Evolutionary conservation across 768 basidiomycete species (phyloP).

Genomic region (Gloeophyllum trabeum): DNA sequence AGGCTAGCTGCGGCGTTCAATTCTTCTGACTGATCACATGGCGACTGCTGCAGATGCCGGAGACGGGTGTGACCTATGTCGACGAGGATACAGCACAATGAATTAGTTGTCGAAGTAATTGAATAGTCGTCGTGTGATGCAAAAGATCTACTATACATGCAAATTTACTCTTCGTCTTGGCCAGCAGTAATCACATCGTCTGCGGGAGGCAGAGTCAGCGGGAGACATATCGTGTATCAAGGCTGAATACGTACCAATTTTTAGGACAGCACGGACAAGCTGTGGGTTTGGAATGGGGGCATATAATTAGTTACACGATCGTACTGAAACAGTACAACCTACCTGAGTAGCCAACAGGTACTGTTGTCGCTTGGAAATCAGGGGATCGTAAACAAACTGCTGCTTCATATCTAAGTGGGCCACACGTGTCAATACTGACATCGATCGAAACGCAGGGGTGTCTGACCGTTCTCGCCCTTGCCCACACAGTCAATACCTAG

Average conservation of each 20-base stretch:
- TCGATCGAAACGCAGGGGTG: background rate
- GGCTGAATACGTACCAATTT: background rate
- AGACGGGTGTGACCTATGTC: no score
- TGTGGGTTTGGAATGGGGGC: background rate
- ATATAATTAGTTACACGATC: background rate
- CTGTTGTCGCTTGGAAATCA: slow-evolving; percentile 96
- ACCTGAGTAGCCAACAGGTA: slow-evolving; percentile 96
- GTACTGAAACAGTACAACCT: slow-evolving; percentile 10
- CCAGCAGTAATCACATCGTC: background rate
- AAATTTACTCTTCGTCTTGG: background rate
- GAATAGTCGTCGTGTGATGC: no score
- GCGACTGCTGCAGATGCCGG: no score
- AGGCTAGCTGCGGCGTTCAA: no score
- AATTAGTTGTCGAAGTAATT: no score
- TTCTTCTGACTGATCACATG: no score
- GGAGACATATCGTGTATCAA: slow-evolving; percentile 1
- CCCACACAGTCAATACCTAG: slow-evolving; percentile 92
- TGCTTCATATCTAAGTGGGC: slow-evolving; percentile 79
- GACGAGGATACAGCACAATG: no score
- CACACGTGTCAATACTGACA: background rate
- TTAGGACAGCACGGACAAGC: background rate
- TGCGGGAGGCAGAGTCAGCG: background rate
- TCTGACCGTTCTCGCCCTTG: slow-evolving; percentile 74
- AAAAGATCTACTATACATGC: no score
- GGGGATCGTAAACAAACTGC: slow-evolving; percentile 93